These are phyloP conservation scores for Phytophthora capsici DNA, from an alignment of 352 stramenopile species.

Conservation along the genomic window DNA sequence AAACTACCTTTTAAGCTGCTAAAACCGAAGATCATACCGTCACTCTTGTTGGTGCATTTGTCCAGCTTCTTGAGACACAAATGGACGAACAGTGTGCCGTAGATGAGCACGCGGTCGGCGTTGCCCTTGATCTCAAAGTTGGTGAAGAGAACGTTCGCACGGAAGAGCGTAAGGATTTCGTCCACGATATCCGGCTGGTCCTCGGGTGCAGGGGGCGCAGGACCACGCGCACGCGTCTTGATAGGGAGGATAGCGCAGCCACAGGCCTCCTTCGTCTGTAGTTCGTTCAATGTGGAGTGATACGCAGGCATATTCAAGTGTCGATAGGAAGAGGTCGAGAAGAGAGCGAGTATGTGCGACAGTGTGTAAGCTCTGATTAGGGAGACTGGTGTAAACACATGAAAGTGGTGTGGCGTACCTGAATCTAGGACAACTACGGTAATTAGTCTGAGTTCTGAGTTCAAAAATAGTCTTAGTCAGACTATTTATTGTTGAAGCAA, in stretches of 20 bases:
- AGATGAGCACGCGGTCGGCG: conserved; percentile 93
- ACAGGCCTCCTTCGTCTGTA: conserved; percentile 75
- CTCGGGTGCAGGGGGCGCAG: conserved; percentile 81
- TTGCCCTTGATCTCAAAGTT: conserved; percentile 94
- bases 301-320: conserved; percentile 87
- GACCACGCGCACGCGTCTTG: conserved; percentile 87
- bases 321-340: conserved; percentile 13
- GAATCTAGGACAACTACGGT: no score
- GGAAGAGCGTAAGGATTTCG: conserved; percentile 93
- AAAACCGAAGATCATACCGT: conserved; percentile 43
- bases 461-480: no score
- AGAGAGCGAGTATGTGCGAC: conserved; percentile 29
- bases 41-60: conserved; percentile 74
- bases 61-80: conserved; percentile 93
- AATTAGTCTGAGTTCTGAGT: no score
- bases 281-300: conserved; percentile 89
- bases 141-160: conserved; percentile 94
- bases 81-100: conserved; percentile 94
- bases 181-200: conserved; percentile 93
- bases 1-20: background rate
- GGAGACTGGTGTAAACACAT: conserved; percentile 14
- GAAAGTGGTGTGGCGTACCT: background rate
- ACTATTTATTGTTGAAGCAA: no score
- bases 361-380: conserved; percentile 18
- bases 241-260: conserved; percentile 91